These are phyloP conservation scores for Apiospora arundinis DNA, from an alignment of 2,329 filamentous ascomycete species.

Conservation along the genomic window DNA sequence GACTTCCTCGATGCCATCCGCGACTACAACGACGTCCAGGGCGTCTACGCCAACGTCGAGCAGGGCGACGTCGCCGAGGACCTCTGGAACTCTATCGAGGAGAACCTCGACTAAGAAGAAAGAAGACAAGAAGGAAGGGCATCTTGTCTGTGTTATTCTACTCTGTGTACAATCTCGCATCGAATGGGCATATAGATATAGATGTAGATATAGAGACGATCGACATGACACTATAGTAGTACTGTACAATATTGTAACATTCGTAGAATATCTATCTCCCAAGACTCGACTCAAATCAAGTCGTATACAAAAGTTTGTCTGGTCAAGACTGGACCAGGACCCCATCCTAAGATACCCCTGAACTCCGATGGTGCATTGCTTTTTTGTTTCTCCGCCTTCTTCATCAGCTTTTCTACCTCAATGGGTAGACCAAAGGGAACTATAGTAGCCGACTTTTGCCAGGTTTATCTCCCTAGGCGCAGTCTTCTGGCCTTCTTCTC, in stretches of 20 bases:
- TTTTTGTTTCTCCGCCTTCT: conserved; percentile 1
- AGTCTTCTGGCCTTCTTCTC: not conserved
- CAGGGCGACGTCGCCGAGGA: conserved; percentile 59
- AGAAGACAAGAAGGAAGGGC: too few species aligned
- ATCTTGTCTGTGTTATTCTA: too few species aligned
- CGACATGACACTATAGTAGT: not conserved
- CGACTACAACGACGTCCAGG: conserved; percentile 76
- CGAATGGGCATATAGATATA: not conserved
- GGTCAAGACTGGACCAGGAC: not conserved
- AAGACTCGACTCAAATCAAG: conserved; percentile 5
- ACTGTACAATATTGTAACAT: conserved; percentile 20
- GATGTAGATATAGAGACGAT: conserved; percentile 7
- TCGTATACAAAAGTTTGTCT: not conserved
- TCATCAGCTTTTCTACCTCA: not conserved
- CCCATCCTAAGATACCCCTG: not conserved
- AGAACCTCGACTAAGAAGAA: conserved; percentile 51
- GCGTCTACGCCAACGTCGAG: conserved; percentile 75
- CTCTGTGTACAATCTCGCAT: not conserved
- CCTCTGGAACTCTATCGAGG: conserved; percentile 59
- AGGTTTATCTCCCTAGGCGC: not conserved
- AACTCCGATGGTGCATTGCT: conserved; percentile 13
- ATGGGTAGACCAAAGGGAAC: not conserved
- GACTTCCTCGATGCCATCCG: conserved; percentile 65
- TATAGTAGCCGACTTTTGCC: not conserved
- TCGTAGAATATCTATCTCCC: not conserved